Conservation (phyloP, 108 stramenopile genomes). For the Nitzschia palea region DNA sequence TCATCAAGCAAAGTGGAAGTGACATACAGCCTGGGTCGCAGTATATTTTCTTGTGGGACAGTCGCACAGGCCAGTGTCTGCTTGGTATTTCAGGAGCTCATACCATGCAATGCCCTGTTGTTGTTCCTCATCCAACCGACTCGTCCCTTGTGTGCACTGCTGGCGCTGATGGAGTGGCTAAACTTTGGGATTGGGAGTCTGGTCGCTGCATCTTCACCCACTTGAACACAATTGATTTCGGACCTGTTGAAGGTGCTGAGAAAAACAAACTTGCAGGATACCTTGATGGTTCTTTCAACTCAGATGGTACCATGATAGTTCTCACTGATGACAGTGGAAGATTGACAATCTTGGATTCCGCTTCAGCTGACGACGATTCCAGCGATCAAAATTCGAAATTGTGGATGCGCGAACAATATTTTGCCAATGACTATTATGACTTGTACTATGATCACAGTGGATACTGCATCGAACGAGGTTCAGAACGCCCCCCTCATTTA, state of each 20-base stretch:
- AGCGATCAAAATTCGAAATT: not conserved
- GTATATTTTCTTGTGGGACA: conserved; percentile 80
- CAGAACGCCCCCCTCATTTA: conserved; percentile 77
- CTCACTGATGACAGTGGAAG: conserved; percentile 78
- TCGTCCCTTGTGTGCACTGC: conserved; percentile 68
- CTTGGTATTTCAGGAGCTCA: conserved; percentile 70
- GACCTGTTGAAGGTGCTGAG: conserved; percentile 42
- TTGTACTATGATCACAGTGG: conserved; percentile 73
- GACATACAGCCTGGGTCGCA: conserved; percentile 74
- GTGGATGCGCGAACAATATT: conserved; percentile 88
- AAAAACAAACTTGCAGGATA: conserved; percentile 62
- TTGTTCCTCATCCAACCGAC: conserved; percentile 75
- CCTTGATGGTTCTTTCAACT: conserved; percentile 74
- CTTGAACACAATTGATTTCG: conserved; percentile 54
- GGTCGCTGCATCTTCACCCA: conserved; percentile 69
- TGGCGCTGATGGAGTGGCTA: conserved; percentile 64
- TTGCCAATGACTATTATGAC: conserved; percentile 90
- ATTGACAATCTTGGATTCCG: conserved; percentile 64
- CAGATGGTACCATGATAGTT: conserved; percentile 62
- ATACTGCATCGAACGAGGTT: conserved; percentile 82
- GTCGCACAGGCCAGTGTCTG: conserved; percentile 70
- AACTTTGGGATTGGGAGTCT: conserved; percentile 71
- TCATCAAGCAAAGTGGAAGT: conserved; percentile 49
- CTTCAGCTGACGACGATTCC: conserved; percentile 11
- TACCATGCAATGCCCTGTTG: conserved; percentile 61